Percentiles rank a stretch among this genome's conserved stretches.
These are phyloP conservation scores for Melampsora abietis-canadensis DNA, from an alignment of 1,284 basidiomycete genomes.

Conservation along the genomic window DNA sequence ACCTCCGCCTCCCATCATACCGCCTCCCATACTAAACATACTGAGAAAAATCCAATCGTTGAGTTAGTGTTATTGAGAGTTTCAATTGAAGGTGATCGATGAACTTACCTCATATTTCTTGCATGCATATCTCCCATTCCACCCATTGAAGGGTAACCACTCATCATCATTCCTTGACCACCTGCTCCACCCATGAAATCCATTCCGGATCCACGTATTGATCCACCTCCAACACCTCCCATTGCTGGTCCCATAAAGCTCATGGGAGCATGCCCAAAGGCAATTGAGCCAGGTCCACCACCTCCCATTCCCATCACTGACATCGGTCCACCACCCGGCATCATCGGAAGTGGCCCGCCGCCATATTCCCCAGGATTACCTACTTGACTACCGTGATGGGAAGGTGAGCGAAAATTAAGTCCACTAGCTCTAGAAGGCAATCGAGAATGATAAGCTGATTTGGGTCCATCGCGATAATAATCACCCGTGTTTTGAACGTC, in stretches of 20 bases:
- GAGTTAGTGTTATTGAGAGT: not conserved
- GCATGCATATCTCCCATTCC: constrained; percentile 24
- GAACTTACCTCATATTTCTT: constrained; percentile 38
- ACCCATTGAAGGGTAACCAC: constrained; percentile 37
- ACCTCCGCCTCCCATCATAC: constrained; percentile 24
- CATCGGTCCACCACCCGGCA: constrained; percentile 11
- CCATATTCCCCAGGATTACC: not conserved
- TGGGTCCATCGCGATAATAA: constrained; percentile 32
- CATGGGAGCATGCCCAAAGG: not conserved
- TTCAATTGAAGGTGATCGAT: not conserved
- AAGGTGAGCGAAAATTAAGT: constrained; percentile 36
- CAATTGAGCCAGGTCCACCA: constrained; percentile 7
- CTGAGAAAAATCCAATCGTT: constrained; percentile 8
- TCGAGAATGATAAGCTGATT: constrained; percentile 12
- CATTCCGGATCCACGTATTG: constrained; percentile 33
- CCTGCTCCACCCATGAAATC: constrained; percentile 30
- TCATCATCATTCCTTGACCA: constrained; percentile 26
- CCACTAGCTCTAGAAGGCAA: constrained; percentile 15
- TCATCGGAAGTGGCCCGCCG: constrained; percentile 15
- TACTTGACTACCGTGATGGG: constrained; percentile 33
- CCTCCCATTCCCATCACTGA: constrained; percentile 34
- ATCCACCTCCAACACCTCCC: constrained; percentile 13
- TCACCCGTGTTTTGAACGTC: constrained; percentile 9
- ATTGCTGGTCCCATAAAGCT: not conserved
- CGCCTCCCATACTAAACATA: constrained; percentile 43